Base-by-base conservation (phyloP, 208 protist species). In the Naegleria fowleri region DNA sequence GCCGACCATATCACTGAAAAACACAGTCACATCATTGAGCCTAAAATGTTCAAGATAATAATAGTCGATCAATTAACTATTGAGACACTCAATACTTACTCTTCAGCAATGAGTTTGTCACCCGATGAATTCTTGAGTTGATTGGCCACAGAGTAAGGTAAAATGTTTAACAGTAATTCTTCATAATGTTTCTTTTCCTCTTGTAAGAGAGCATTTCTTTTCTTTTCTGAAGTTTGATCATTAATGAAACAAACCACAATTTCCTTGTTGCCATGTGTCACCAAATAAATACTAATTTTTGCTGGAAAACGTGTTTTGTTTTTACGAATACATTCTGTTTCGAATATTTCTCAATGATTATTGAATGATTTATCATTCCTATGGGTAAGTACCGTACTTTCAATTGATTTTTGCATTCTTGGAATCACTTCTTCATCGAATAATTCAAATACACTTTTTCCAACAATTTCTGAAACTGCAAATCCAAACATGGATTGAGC, bases 1-100 rank as follows among this genome's bases (percentile, higher is more conserved):
- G 11, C 87, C 94, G 40, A 94, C 91, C 38, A 95, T 90, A 38
- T 92, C 90, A 41, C 91, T 51, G 36, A 90, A 90, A 38, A 90
- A 84, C 3, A 33, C 51, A 36, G 83, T 87, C 3, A 11, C 38
- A 39, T 48, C 29, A 51, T 87, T 36, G 9, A 87, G 43, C 7
- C 43, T 48, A n/a, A n/a, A n/a, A n/a, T n/a, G n/a, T n/a, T n/a
- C n/a, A n/a, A n/a, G n/a, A n/a, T n/a, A n/a, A n/a, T n/a, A n/a
- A n/a, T n/a, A n/a, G n/a, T n/a, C n/a, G n/a, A n/a, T n/a, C n/a
- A n/a, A n/a, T n/a, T n/a, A n/a, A n/a, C n/a, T n/a, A n/a, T n/a
- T n/a, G n/a, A n/a, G n/a, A n/a, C n/a, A n/a, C n/a, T n/a, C n/a
- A n/a, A n/a, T 48, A 48, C 43, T 48, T 48, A 40, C 25, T 87